Evolutionary conservation across 2,329 filamentous ascomycete species (phyloP).

Genomic region (Neopestalotiopsis sp.): DNA sequence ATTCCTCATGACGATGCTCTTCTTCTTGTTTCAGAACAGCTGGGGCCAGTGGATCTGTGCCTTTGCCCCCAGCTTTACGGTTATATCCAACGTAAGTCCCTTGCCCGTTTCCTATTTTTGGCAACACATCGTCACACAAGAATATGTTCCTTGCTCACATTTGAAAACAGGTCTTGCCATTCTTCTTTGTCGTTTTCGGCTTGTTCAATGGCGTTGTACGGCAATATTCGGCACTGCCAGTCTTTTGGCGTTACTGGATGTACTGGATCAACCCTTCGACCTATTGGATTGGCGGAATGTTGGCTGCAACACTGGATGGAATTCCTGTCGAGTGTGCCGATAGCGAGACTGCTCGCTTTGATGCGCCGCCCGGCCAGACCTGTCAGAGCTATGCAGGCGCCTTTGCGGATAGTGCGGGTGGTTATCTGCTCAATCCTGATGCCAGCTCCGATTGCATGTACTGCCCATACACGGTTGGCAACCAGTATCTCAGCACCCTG

Average conservation of each 20-base stretch:
- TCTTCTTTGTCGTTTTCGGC: constrained; percentile 81
- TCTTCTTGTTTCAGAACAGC: constrained; percentile 75
- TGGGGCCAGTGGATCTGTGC: constrained; percentile 89
- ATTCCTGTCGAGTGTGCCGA: constrained; percentile 54
- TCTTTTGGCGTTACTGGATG: constrained; percentile 77
- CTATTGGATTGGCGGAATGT: constrained; percentile 75
- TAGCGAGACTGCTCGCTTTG: constrained; percentile 51
- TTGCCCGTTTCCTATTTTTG: not conserved
- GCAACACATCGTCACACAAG: too few relatives aligned
- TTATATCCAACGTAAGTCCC: constrained; percentile 69
- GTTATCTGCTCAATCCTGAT: constrained; percentile 68
- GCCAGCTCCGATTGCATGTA: constrained; percentile 69
- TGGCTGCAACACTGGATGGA: constrained; percentile 65
- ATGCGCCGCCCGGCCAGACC: constrained; percentile 67
- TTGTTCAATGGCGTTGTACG: constrained; percentile 81
- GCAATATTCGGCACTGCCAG: constrained; percentile 67
- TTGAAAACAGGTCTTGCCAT: constrained; percentile 62
- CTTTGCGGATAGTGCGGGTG: constrained; percentile 59
- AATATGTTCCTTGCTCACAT: too few relatives aligned
- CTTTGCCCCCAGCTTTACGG: constrained; percentile 79
- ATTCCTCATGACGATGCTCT: constrained; percentile 79
- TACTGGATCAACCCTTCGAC: constrained; percentile 73
- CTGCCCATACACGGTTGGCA: constrained; percentile 64
- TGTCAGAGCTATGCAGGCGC: constrained; percentile 68
- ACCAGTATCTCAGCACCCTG: constrained; percentile 67